Conservation (phyloP, 2,329 filamentous ascomycete genomes). For the Triangularia setosa region DNA sequence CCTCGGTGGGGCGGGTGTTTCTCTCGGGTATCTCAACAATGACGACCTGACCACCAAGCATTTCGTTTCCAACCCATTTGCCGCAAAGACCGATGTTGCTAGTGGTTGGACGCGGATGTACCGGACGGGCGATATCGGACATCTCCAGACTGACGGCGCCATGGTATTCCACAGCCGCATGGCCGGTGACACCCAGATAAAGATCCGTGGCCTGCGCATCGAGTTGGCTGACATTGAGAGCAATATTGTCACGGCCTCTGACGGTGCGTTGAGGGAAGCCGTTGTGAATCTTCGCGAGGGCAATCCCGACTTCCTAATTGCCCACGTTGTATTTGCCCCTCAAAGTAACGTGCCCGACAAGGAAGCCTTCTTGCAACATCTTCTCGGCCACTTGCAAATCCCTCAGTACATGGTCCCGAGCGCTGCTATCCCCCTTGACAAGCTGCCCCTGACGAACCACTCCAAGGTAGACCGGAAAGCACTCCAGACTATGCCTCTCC, state of each 20-base stretch:
- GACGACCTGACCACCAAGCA: conserved; percentile 19
- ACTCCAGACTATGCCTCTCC: neutral
- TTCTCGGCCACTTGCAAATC: conserved; percentile 28
- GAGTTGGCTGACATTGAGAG: conserved; percentile 32
- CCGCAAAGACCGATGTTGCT: conserved; percentile 14
- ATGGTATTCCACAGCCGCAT: conserved; percentile 34
- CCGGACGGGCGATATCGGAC: conserved; percentile 37
- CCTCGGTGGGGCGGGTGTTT: conserved; percentile 35
- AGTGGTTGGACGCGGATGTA: conserved; percentile 30
- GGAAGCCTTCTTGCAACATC: conserved; percentile 4
- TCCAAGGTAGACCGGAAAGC: conserved; percentile 15
- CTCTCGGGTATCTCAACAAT: conserved; percentile 31
- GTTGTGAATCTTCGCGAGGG: neutral
- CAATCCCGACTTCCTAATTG: neutral
- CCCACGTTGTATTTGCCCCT: neutral
- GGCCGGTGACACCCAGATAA: conserved; percentile 37
- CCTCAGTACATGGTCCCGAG: conserved; percentile 19
- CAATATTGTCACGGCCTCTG: neutral
- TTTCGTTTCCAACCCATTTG: conserved; percentile 27
- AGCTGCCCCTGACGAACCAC: conserved; percentile 4
- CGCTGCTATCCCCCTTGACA: conserved; percentile 9
- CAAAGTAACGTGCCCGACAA: neutral
- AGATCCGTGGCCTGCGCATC: conserved; percentile 39
- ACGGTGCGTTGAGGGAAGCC: neutral
- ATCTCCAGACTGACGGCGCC: conserved; percentile 30